A percentile compares a stretch with the other conserved stretches of the same genome.
phyloP scores from a whole-genome alignment of 495 filamentous ascomycete genomes.

The Haplographium delicatum region DNA sequence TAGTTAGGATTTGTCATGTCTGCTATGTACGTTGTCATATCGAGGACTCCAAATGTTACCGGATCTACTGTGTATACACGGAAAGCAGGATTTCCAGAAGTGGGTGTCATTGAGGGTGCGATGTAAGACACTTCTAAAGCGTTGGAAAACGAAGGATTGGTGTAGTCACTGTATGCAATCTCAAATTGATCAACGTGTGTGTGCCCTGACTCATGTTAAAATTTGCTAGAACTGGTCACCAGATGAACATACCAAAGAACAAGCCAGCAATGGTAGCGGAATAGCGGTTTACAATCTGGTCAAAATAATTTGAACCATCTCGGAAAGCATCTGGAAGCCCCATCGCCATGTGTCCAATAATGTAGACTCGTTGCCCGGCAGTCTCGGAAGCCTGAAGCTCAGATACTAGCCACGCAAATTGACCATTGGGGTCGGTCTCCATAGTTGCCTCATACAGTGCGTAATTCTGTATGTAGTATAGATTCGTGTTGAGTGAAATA shows the following conservation, averaged over 20 bases:
- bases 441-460: constrained; percentile 43
- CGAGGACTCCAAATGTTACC: constrained; percentile 46
- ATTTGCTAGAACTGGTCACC: not conserved
- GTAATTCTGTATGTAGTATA: constrained; percentile 52
- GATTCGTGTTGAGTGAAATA: constrained; percentile 51
- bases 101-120: constrained; percentile 48
- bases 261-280: constrained; percentile 45
- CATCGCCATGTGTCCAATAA: constrained; percentile 47
- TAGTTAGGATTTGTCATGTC: constrained; percentile 41
- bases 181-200: constrained; percentile 52
- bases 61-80: constrained; percentile 53
- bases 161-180: constrained; percentile 45
- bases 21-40: constrained; percentile 46
- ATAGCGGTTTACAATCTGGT: constrained; percentile 49
- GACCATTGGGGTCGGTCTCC: constrained; percentile 41
- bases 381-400: constrained; percentile 46
- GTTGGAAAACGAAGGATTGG: constrained; percentile 25
- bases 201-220: constrained; percentile 31
- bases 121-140: constrained; percentile 45
- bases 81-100: constrained; percentile 47
- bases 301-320: constrained; percentile 46
- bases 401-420: constrained; percentile 43
- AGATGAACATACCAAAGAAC: constrained; percentile 38
- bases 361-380: constrained; percentile 43
- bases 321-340: constrained; percentile 42